phyloP scores from a whole-genome alignment of 257 asterid species.

The Fraxinus anomala region DNA sequence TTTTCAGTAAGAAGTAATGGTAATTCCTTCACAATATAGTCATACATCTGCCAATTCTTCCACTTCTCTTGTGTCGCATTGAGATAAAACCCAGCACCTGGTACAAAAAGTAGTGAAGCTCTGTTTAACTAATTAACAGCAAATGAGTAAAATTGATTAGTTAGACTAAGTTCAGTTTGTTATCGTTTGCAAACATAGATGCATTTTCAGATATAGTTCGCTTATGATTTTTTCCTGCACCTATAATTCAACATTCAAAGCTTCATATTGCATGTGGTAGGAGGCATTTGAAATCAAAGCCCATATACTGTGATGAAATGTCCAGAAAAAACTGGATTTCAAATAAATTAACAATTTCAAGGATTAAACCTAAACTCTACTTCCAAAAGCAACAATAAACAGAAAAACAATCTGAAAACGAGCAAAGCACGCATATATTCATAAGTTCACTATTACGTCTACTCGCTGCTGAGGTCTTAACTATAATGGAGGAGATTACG shows the following conservation, averaged over 20 bases:
- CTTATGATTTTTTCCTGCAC: neutral
- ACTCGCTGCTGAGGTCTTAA: neutral
- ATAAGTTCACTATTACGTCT: neutral
- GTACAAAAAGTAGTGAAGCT: neutral
- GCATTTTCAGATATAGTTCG: neutral
- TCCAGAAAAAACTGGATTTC: neutral
- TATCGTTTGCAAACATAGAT: neutral
- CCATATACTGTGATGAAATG: neutral
- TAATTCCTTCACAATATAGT: conserved; percentile 92
- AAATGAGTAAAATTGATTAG: neutral
- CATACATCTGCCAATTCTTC: conserved; percentile 98
- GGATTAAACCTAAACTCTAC: neutral
- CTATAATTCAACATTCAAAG: neutral
- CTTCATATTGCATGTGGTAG: neutral
- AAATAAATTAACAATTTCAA: neutral
- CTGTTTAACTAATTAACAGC: neutral
- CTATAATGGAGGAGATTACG: neutral
- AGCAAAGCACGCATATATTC: neutral
- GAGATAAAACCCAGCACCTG: conserved; percentile 99
- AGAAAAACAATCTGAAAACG: neutral
- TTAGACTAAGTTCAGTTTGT: neutral
- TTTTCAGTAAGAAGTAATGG: conserved; percentile 74
- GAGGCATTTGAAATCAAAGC: neutral
- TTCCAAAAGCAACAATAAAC: neutral
- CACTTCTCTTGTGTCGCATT: conserved; percentile 99